Evolutionary conservation across 2,329 filamentous ascomycete species (phyloP), one percentile per base, ranked within the genome.

Genomic region (Aureobasidium lini): DNA sequence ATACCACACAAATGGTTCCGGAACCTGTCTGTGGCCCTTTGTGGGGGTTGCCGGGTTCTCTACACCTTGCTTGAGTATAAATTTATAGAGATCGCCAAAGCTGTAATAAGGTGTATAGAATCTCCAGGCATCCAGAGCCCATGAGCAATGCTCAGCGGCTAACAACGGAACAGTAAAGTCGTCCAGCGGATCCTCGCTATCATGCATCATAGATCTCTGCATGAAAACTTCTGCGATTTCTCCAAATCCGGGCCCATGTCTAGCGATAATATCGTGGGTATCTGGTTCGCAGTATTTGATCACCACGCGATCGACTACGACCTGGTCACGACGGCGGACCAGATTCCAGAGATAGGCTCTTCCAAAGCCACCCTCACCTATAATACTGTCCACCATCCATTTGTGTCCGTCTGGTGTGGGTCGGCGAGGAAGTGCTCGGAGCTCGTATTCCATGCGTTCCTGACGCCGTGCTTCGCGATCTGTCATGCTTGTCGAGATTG

Each of bases 291-390:
- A 47, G 18, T 57, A 46, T 36, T 57, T 57, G 13, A 57, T 16
- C 1, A 57, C 53, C 32, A 47, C 32, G 13, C 42, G 31, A 15
- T 57, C 23, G 42, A 57, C 31, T 4, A 57, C 34, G 15, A 47
- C 37, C 3, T 39, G 40, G n/a, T 57, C 32, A n/a, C 32, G 16
- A 11, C 31, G 16, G 10, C 6, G 2, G 42, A 57, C 23, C 4
- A 57, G 53, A n/a, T 47, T 57, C 53, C 53, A 57, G 18, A 57
- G 53, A 46, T 46, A 46, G n/a, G 53, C 53, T 13, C 32, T 31
- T 1, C 53, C 53, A 23, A 46, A 32, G 34, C 42, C 31, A 15
- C 53, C 53, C 6, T 18, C 53, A 42, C 53, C 53, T 3, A 57
- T 42, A 8, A 32, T 42, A 2, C 8, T 39, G 10, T 15, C 43